Evolutionary conservation across 352 stramenopile species (phyloP).

Genomic region (Thalassiosira hispida): DNA sequence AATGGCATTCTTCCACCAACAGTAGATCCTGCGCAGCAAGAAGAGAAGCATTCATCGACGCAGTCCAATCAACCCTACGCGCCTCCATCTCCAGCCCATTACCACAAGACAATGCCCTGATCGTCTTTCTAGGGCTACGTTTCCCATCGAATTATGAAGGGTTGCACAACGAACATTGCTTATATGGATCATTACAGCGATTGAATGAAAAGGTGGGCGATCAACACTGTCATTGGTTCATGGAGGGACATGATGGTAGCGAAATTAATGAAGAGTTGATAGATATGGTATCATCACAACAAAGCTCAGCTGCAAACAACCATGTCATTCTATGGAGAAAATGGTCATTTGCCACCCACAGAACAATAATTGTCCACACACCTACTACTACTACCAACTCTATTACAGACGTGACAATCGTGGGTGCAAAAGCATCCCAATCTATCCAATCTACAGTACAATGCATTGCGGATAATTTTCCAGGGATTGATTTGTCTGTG

Average conservation of each 20-base stretch:
- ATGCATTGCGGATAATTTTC: conserved; percentile 24
- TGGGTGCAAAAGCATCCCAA: conserved; percentile 27
- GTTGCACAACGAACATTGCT: conserved; percentile 6
- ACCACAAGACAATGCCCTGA: conserved; percentile 5
- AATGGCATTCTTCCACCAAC: neutral
- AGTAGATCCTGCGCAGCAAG: conserved; percentile 2
- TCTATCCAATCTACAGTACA: conserved; percentile 31
- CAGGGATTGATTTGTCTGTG: conserved; percentile 27
- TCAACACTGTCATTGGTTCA: conserved; percentile 38
- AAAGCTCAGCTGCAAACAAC: neutral
- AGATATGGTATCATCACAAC: conserved; percentile 4
- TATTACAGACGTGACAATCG: conserved; percentile 24
- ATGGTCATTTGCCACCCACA: conserved; percentile 10
- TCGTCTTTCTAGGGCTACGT: conserved; percentile 27
- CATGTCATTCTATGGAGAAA: conserved; percentile 8
- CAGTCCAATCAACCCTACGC: neutral
- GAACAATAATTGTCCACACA: neutral
- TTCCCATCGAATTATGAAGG: conserved; percentile 32
- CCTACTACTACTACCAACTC: neutral
- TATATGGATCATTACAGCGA: conserved; percentile 29
- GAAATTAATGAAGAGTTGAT: conserved; percentile 25
- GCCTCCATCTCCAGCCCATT: conserved; percentile 13
- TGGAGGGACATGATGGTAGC: conserved; percentile 33
- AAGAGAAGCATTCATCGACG: conserved; percentile 12
- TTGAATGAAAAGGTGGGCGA: conserved; percentile 38